Base-by-base conservation (phyloP, 2,329 filamentous ascomycete species). In the Bipolaris victoriae region DNA sequence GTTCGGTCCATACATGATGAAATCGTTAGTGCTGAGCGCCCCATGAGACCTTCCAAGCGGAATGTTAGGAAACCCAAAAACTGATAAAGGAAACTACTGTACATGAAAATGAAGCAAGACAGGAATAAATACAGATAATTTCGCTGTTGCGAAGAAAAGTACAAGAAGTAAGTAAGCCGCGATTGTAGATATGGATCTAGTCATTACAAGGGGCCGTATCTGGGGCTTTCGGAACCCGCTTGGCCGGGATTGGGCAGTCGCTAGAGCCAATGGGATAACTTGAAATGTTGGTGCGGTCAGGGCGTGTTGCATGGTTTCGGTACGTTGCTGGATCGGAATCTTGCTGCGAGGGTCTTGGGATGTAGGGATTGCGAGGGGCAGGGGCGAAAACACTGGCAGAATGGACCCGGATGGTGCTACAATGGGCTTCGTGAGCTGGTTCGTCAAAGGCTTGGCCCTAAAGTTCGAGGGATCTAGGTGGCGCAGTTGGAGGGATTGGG, bases 401-500 rank as follows among this genome's bases (percentile, higher is more conserved):
- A 49, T 37, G 26, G 45, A 18, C 20, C 49, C 29, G 24, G 51
- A 45, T 15, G 24, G 39, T 5, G 29, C 31, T 54, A 39, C 31
- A 36, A 37, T 54, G 16, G 43, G 41, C 49, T 50, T 31, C 45
- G 49, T 35, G 39, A 47, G 26, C 36, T 47, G 43, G 40, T 18
- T 49, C 39, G 53, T 46, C 49, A 56, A 46, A 53, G 20, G 26
- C 33, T 37, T 39, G 37, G 39, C 41, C 35, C 45, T 57, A 49
- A n/a, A 15, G 35, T 46, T 45, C 29, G 41, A 26, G 10, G n/a
- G 36, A 24, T 29, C 35, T 45, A 35, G 26, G 44, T 40, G 57
- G 52, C 54, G 54, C 49, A 55, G 57, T 49, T 48, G 52, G 39
- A 43, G 24, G 47, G 43, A 36, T n/a, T 55, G 44, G 46, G 29